Base-by-base conservation (phyloP, 2,329 filamentous ascomycete genomes). In the Fusarium dimerum region DNA sequence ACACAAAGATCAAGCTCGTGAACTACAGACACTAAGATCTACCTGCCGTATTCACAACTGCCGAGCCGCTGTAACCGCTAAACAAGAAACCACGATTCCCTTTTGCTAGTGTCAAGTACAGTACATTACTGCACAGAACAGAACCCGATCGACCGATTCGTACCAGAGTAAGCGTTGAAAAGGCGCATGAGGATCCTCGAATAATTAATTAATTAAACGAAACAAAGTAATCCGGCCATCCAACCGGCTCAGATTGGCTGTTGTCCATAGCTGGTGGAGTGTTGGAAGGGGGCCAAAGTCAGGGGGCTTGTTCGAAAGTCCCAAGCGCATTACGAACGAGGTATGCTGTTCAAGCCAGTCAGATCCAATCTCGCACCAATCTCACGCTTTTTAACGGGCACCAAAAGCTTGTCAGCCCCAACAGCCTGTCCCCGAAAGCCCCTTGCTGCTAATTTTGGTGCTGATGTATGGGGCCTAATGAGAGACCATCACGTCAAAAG, bases 151-250 rank as follows among this genome's bases (percentile, higher is more conserved):
- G 54, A 48, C 46, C 43, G 48, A 60, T 60, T 15, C 51, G 45
- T 43, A 52, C 47, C 54, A 52, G 58, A 46, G 48, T 52, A 36
- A 49, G 57, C 45, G 46, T 45, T 50, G 41, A 30, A 40, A 43
- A 36, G 32, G 32, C 32, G 32, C 32, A 36, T 36, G 32, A 36
- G 32, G 32, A 36, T 41, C 46, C 49, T 43, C 48, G 39, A 60
- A 34, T 26, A 26, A 26, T 26, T 26, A 47, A 47, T 45, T 60
- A 53, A 60, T 61, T 47, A 60, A 60, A 60, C 51, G 54, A 60
- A 60, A 60, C 57, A 60, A 58, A 60, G 40, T 47, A 39, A 16
- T 4, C 7, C 20, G 7, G 20, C 20, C 20, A 26, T 26, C 20
- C 29, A 50, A 29, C 34, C 36, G 44, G 18, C 45, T 50, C 47